Conservation (phyloP, 768 basidiomycete species). For the Hygrocybe punicea region DNA sequence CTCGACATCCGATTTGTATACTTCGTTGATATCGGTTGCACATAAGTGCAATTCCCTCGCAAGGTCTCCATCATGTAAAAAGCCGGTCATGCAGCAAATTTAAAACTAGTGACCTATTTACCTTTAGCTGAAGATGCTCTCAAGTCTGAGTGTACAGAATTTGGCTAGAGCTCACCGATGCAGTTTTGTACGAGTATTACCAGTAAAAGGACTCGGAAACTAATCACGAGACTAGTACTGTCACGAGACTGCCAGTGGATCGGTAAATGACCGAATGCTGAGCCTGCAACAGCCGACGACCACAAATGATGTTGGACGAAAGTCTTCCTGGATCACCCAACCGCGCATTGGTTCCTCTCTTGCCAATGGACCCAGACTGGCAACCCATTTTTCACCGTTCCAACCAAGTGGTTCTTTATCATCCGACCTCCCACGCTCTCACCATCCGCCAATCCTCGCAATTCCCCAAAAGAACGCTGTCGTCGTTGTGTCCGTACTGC, state of each 20-base stretch:
- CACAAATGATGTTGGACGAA: neutral
- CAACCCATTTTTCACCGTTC: constrained; percentile 78
- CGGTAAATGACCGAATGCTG: no score
- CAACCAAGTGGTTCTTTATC: constrained; percentile 85
- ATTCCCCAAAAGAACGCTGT: constrained; percentile 11
- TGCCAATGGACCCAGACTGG: constrained; percentile 46
- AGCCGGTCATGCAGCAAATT: no score
- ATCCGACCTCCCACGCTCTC: constrained; percentile 79
- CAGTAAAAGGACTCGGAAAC: no score
- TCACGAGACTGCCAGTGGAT: no score
- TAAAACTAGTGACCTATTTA: no score
- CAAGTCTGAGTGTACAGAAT: no score
- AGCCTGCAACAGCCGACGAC: neutral
- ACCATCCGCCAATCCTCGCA: constrained; percentile 50
- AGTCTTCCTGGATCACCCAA: constrained; percentile 9
- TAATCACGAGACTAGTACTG: no score
- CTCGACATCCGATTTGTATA: neutral
- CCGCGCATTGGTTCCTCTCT: constrained; percentile 15
- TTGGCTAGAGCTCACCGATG: no score
- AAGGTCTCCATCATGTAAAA: no score
- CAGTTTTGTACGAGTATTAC: no score
- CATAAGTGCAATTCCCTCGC: no score
- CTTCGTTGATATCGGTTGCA: neutral
- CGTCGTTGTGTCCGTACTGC: constrained; percentile 67
- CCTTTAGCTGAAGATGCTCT: no score